A percentile compares a stretch with the other conserved stretches of the same genome.
These are phyloP conservation scores for Phyllosticta paracitricarpa DNA, from an alignment of 2,329 filamentous ascomycete genomes.

Conservation along the genomic window DNA sequence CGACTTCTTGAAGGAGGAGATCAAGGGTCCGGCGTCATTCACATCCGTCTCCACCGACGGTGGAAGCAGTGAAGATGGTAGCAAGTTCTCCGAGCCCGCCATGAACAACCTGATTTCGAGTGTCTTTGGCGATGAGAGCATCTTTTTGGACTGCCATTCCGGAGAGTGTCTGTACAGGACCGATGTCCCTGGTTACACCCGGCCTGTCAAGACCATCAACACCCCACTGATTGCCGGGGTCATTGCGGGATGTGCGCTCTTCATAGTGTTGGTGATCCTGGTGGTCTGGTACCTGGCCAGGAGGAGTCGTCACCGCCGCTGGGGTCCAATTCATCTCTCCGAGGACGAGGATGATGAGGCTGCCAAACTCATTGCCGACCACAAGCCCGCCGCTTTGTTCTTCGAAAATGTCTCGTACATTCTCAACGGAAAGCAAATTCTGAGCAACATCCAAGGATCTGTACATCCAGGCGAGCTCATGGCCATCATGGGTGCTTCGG, in stretches of 20 bases:
- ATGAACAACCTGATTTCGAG: conserved; percentile 85
- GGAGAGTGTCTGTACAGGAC: conserved; percentile 92
- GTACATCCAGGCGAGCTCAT: conserved; percentile 93
- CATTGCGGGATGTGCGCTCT: conserved; percentile 76
- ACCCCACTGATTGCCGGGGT: conserved; percentile 91
- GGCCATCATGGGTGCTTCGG: conserved; percentile 96
- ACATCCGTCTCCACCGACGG: conserved; percentile 51
- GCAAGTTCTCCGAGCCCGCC: conserved; percentile 78
- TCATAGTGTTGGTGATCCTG: conserved; percentile 79
- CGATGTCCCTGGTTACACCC: conserved; percentile 81
- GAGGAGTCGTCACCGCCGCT: conserved; percentile 50
- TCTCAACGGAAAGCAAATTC: conserved; percentile 79
- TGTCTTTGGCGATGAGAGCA: conserved; percentile 87
- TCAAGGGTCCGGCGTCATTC: conserved; percentile 82
- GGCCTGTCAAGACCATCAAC: conserved; percentile 89
- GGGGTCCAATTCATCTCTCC: conserved; percentile 62
- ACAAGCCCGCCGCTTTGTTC: conserved; percentile 79
- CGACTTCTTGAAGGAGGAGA: conserved; percentile 73
- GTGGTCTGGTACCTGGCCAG: conserved; percentile 80
- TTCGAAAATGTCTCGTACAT: conserved; percentile 83
- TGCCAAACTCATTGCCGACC: conserved; percentile 77
- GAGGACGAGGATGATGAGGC: conserved; percentile 82
- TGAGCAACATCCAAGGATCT: conserved; percentile 69
- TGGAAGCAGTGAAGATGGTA: conserved; percentile 55
- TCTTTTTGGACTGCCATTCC: conserved; percentile 68